These are phyloP conservation scores for Floccularia luteovirens DNA, from an alignment of 768 basidiomycete species.

Conservation along the genomic window DNA sequence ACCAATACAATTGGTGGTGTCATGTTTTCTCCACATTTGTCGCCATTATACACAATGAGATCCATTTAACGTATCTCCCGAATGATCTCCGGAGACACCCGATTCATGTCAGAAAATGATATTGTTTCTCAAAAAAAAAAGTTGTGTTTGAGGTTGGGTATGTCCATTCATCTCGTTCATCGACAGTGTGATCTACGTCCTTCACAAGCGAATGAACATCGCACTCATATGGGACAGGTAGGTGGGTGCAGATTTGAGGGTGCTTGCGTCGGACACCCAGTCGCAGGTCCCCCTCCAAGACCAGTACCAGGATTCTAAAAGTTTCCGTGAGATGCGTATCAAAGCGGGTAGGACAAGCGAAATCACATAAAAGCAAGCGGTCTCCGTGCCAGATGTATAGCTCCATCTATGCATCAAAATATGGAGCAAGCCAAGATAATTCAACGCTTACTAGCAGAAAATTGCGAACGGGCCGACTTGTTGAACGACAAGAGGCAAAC, in stretches of 20 bases:
- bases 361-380: slow-evolving; percentile 11
- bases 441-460: slow-evolving; percentile 11
- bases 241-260: slow-evolving; percentile 12
- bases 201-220: too few species aligned
- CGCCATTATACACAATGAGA: too few species aligned
- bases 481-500: slow-evolving; percentile 9
- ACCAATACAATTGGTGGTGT: too few species aligned
- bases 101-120: too few species aligned
- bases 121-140: too few species aligned
- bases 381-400: slow-evolving; percentile 6
- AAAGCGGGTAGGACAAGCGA: too few species aligned
- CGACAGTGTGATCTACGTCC: too few species aligned
- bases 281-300: slow-evolving; percentile 4
- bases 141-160: too few species aligned
- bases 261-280: slow-evolving; percentile 10
- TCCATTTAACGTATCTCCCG: too few species aligned
- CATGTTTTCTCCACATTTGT: too few species aligned
- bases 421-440: not conserved
- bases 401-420: not conserved
- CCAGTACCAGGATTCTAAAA: slow-evolving; percentile 10
- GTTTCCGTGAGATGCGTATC: not conserved
- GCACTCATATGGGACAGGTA: slow-evolving; percentile 11
- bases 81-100: too few species aligned
- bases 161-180: too few species aligned
- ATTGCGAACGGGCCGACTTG: slow-evolving; percentile 10